Evolutionary conservation across 176 grass and related monocot species (phyloP).

Genomic region (Carex parvula): DNA sequence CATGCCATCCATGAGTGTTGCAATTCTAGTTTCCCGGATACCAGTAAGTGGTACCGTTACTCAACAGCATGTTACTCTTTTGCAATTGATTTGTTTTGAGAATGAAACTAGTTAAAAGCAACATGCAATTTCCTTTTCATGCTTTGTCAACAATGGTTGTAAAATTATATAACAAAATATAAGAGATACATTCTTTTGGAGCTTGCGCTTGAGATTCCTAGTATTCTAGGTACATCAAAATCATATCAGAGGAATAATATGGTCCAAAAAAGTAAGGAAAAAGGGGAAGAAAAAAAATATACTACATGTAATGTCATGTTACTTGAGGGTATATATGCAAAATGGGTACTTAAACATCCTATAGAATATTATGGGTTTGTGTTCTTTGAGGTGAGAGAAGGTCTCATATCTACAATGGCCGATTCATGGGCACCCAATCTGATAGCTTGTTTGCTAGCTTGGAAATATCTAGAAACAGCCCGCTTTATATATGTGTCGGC

Average conservation of each 20-base stretch:
- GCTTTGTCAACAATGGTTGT: neutral
- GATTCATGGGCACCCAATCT: conserved; percentile 54
- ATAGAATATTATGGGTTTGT: conserved; percentile 15
- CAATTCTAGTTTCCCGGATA: neutral
- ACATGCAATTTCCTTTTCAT: neutral
- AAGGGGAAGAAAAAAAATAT: neutral
- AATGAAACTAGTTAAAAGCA: neutral
- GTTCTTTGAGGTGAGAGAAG: conserved; percentile 60
- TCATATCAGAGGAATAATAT: neutral
- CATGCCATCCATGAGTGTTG: neutral
- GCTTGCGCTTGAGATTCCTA: neutral
- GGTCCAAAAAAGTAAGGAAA: neutral
- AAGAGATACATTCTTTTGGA: conserved; percentile 5
- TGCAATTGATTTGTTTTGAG: neutral
- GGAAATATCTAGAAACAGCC: conserved; percentile 54
- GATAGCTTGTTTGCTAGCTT: conserved; percentile 60
- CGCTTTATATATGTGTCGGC: conserved; percentile 52
- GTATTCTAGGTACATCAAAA: neutral
- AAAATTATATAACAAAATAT: neutral
- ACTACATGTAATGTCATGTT: neutral
- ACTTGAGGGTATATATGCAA: neutral
- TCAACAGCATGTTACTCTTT: neutral
- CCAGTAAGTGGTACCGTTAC: neutral
- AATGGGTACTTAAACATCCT: neutral
- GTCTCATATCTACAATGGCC: conserved; percentile 71